Evolutionary conservation across 805 yeast genomes (phyloP).

Genomic region (Lipomyces orientalis): DNA sequence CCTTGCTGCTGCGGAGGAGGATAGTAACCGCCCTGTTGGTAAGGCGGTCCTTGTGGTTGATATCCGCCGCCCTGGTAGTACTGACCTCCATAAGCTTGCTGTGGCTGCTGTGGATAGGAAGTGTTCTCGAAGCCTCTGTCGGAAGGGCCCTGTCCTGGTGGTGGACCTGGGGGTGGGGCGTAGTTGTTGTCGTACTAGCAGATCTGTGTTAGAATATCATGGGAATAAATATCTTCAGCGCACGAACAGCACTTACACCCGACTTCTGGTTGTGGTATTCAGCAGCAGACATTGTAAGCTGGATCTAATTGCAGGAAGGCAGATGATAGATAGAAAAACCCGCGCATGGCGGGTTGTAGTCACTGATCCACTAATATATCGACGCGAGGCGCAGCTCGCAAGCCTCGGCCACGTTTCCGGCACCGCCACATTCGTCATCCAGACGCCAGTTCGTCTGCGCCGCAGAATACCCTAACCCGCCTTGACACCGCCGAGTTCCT

Average conservation of each 20-base stretch:
- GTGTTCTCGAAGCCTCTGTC: slow-evolving; percentile 23
- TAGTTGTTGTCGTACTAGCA: slow-evolving; percentile 20
- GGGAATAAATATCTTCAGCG: background rate
- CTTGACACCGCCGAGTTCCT: background rate
- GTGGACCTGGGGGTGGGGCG: slow-evolving; percentile 32
- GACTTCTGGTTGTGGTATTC: slow-evolving; percentile 32
- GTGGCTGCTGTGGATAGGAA: slow-evolving; percentile 33
- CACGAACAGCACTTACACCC: background rate
- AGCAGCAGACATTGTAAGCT: slow-evolving; percentile 30
- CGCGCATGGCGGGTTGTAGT: background rate
- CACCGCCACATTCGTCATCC: background rate
- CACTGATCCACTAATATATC: background rate
- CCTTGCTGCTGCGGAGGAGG: slow-evolving; percentile 21
- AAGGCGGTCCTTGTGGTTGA: slow-evolving; percentile 27
- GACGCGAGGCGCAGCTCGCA: background rate
- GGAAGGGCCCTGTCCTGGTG: slow-evolving; percentile 6
- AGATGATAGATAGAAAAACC: background rate
- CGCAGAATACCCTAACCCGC: background rate
- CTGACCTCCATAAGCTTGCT: slow-evolving; percentile 17
- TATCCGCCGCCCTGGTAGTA: slow-evolving; percentile 28
- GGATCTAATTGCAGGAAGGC: background rate
- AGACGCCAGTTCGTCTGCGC: background rate
- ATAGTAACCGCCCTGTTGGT: slow-evolving; percentile 28
- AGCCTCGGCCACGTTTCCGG: background rate
- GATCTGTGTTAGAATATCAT: slow-evolving; percentile 4